Evolutionary conservation across 257 asterid species (phyloP).

Genomic region (Phtheirospermum japonicum): DNA sequence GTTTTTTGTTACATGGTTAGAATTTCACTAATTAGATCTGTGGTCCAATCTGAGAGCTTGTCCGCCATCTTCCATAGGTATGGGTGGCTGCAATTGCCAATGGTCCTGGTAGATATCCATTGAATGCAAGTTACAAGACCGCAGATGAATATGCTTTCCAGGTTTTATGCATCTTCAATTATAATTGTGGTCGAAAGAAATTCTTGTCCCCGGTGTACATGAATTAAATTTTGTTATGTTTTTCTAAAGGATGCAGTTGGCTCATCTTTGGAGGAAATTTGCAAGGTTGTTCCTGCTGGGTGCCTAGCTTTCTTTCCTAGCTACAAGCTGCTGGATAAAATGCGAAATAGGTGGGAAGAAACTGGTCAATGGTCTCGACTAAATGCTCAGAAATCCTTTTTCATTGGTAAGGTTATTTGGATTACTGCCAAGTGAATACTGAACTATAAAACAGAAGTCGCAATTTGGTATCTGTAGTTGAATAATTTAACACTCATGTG

Average conservation of each 20-base stretch:
- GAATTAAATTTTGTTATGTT: constrained; percentile 28
- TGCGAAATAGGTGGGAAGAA: constrained; percentile 81
- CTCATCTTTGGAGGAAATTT: constrained; percentile 79
- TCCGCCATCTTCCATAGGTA: constrained; percentile 48
- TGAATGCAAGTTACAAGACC: constrained; percentile 90
- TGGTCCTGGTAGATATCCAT: constrained; percentile 83
- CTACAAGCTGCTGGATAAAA: constrained; percentile 85
- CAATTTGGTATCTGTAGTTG: neutral
- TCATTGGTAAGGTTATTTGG: constrained; percentile 62
- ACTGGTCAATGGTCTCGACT: constrained; percentile 91
- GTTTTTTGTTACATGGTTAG: constrained; percentile 16
- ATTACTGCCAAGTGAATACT: constrained; percentile 14
- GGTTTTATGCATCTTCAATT: constrained; percentile 44
- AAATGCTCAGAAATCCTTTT: constrained; percentile 74
- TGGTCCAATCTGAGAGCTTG: constrained; percentile 27
- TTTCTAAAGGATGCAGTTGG: constrained; percentile 78
- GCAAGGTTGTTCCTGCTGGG: constrained; percentile 85
- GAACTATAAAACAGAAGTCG: constrained; percentile 15
- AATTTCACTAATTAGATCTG: constrained; percentile 24
- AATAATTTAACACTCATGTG: neutral
- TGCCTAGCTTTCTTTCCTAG: constrained; percentile 96
- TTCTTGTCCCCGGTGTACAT: constrained; percentile 23
- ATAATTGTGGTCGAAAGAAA: constrained; percentile 13
- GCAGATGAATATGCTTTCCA: constrained; percentile 83
- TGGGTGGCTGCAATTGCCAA: constrained; percentile 86